Base-by-base conservation (phyloP, 2,329 filamentous ascomycete species). In the Aspergillus sp. region DNA sequence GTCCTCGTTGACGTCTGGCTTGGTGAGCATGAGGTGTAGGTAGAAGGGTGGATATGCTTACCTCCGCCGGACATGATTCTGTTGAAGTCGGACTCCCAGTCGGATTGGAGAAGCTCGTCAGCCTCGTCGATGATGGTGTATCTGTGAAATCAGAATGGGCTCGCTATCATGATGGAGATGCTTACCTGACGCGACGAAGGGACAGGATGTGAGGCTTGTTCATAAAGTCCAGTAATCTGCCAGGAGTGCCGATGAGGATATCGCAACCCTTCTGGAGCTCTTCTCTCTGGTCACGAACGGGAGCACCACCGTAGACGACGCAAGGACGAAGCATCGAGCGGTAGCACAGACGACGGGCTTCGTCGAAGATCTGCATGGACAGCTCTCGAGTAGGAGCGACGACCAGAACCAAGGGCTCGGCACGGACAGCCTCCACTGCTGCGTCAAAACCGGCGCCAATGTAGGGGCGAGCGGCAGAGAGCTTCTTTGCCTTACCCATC, bases 401-500 rank as follows among this genome's bases (percentile, higher is more conserved):
- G 49, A 99, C 80, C 24, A 97, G 77, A 0, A 97, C 88, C 6
- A 99, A 74, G 4, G 94, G 94, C 76, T 97, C 92, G 7, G 91
- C 93, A 41, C 83, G 82, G 36, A 89, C 82, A 2, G 72, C 70
- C 17, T 83, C 70, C 14, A 67, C 65, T 1, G 73, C 74, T 2
- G 79, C 71, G 10, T 82, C 73, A 63, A 84, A 87, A 0, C 74
- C 78, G 1, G 71, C 69, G 0, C 82, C 60, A 5, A 72, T 78
- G 56, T 87, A 85, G 0, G 92, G 90, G 4, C 92, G 65, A 42
- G 84, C 80, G 4, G 89, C 92, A 1, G 87, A 86, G 6, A 96
- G 76, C 73, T 91, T 92, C 75, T 91, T 94, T 5, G 89, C 90
- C 75, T 97, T 97, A 22, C 94, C 94, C 90, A 97, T 96, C 19